Evolutionary conservation across 108 stramenopile species (phyloP).

Genomic region (Mayamaea pseudoterrestris): DNA sequence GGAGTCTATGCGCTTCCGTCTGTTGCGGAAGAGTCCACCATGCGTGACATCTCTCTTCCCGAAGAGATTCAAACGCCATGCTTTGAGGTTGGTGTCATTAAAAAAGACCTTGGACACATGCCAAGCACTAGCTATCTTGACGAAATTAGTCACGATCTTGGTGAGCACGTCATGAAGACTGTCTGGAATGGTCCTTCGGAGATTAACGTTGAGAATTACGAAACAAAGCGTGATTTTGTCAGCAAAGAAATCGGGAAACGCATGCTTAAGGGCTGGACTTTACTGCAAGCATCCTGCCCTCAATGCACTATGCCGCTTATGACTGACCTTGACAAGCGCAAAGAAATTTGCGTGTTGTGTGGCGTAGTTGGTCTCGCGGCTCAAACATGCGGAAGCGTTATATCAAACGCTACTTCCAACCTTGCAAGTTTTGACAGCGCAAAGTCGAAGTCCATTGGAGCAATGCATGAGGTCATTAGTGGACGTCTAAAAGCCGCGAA

Average conservation of each 20-base stretch:
- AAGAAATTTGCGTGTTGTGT: conserved; percentile 35
- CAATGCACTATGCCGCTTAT: conserved; percentile 41
- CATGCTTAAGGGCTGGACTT: conserved; percentile 37
- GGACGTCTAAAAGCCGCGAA: not conserved
- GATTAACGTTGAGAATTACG: conserved; percentile 18
- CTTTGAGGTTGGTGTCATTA: not conserved
- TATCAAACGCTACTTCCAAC: not conserved
- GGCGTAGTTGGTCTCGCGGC: conserved; percentile 5
- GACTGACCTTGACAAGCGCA: conserved; percentile 17
- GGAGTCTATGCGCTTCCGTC: conserved; percentile 16
- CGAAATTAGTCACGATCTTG: not conserved
- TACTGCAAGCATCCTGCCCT: conserved; percentile 37
- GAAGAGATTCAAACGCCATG: not conserved
- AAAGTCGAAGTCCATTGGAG: not conserved
- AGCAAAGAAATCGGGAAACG: conserved; percentile 43
- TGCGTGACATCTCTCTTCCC: not conserved
- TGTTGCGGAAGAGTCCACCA: not conserved
- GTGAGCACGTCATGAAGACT: not conserved
- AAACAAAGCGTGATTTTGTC: conserved; percentile 24
- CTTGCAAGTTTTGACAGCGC: not conserved
- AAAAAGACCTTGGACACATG: not conserved
- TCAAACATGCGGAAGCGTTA: not conserved
- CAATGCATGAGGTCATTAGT: not conserved
- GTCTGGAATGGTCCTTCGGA: not conserved
- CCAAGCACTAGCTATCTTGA: not conserved